These are phyloP conservation scores for Tripterygium wilfordii DNA, from an alignment of 177 flowering plant species.

Conservation along the genomic window DNA sequence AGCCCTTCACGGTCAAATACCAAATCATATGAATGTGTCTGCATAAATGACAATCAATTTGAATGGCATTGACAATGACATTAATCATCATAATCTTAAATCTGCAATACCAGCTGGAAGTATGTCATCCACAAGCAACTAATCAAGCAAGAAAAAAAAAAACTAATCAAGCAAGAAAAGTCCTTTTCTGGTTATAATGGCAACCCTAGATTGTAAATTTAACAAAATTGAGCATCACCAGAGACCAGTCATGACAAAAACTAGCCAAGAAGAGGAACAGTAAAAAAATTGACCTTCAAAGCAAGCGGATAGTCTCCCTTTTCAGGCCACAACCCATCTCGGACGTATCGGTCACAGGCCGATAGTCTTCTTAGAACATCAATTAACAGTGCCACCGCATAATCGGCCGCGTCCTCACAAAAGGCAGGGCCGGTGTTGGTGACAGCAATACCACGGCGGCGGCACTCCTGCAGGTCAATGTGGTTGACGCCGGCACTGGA, in stretches of 20 bases:
- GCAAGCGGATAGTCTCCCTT: conserved; percentile 25
- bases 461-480: conserved; percentile 40
- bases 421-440: conserved; percentile 25
- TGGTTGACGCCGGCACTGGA: conserved; percentile 46
- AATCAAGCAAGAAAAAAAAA: too few relatives aligned
- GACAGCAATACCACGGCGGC: conserved; percentile 34
- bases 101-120: neutral
- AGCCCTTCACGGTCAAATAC: too few relatives aligned
- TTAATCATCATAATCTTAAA: too few relatives aligned
- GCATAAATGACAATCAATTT: neutral
- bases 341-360: conserved; percentile 20
- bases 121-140: too few relatives aligned
- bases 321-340: conserved; percentile 23
- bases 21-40: neutral
- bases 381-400: conserved; percentile 37
- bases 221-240: too few relatives aligned
- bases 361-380: conserved; percentile 30
- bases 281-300: conserved; percentile 16
- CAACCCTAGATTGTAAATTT: too few relatives aligned
- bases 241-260: too few relatives aligned
- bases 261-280: neutral
- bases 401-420: conserved; percentile 40
- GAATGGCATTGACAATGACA: neutral
- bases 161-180: too few relatives aligned
- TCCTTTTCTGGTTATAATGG: too few relatives aligned